A percentile compares a stretch with the other conserved stretches of the same genome.
Conservation (phyloP, 129 eudicot species). For the Scalesia atractyloides region DNA sequence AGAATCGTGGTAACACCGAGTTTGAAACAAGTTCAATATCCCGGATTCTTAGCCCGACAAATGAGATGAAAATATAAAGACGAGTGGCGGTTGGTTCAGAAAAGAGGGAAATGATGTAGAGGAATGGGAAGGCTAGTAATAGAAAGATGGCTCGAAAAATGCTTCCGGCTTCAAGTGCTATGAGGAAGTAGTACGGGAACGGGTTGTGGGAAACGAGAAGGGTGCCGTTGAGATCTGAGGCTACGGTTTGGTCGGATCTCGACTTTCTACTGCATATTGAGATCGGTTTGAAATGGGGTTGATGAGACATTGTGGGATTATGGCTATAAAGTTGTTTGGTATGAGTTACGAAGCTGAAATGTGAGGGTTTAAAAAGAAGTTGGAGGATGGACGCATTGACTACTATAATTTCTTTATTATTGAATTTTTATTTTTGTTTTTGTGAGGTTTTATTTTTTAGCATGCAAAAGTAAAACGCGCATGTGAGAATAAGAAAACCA, state of each 20-base stretch:
- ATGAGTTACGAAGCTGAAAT: slow-evolving; percentile 31
- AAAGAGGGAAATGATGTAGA: slow-evolving; percentile 47
- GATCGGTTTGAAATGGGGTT: slow-evolving; percentile 47
- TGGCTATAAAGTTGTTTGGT: slow-evolving; percentile 33
- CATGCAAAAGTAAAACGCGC: slow-evolving; percentile 35
- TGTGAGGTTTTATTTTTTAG: neutral
- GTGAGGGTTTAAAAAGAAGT: slow-evolving; percentile 42
- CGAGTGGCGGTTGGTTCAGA: slow-evolving; percentile 51
- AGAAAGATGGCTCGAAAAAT: slow-evolving; percentile 59
- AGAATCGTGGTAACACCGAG: slow-evolving; percentile 79
- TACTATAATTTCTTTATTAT: neutral
- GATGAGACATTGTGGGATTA: slow-evolving; percentile 41
- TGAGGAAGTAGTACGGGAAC: slow-evolving; percentile 77
- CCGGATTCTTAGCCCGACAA: slow-evolving; percentile 52
- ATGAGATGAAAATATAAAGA: slow-evolving; percentile 60
- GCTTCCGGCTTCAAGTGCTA: slow-evolving; percentile 88
- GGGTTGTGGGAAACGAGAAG: slow-evolving; percentile 58
- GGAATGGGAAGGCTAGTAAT: slow-evolving; percentile 46
- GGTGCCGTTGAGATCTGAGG: slow-evolving; percentile 72
- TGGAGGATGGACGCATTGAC: slow-evolving; percentile 21
- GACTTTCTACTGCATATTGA: slow-evolving; percentile 41
- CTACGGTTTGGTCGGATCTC: slow-evolving; percentile 58
- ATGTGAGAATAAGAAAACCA: slow-evolving; percentile 28
- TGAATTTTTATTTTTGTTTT: neutral
- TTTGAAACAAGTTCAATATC: slow-evolving; percentile 75